Base-by-base conservation (phyloP, 805 yeast genomes). In the Maudiozyma barnettii region DNA sequence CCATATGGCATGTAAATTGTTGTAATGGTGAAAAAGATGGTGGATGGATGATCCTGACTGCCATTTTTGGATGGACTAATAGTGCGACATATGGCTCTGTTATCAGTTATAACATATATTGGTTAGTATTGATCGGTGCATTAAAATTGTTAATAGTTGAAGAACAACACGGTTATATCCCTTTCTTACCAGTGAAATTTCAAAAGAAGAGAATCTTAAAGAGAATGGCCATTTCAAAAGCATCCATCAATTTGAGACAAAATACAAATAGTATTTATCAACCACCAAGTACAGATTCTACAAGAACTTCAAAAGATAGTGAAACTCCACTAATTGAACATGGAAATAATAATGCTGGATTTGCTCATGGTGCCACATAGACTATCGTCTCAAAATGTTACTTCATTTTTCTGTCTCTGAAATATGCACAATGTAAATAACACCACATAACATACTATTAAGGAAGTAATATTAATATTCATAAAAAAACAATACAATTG, bases 1-100 rank as follows among this genome's bases (percentile, higher is more conserved):
- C 93, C 6, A 81, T 89, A 2, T 89, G 97, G 97, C 97, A 89
- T 63, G 95, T 89, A 22, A 87, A 89, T 66, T 88, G 96, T 64
- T 89, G 97, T 68, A 88, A 88, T 63, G 95, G 95, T 21, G 83
- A 85, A 54, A 84, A 77, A n/a, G 96, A 89, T 59, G 95, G 95
- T 4, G 79, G 82, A 30, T 89, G 95, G 95, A 87, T 88, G 95
- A 70, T 89, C 33, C 73, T 85, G 57, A 87, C 90, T 33, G 96
- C 95, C 1, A 71, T 89, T 5, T 74, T 89, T 44, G 97, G 97
- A 1, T 89, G 97, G 97, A 88, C 93, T 13, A 89, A 89, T 63
- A 79, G 90, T 52, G 96, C 96, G 2, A 89, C 97, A 0, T 86
- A 83, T 60, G 95, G 95, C 4, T 84, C 95, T 19, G 89, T 89